Evolutionary conservation across 306 rosid species (phyloP).

Genomic region (Prunus mongolica): DNA sequence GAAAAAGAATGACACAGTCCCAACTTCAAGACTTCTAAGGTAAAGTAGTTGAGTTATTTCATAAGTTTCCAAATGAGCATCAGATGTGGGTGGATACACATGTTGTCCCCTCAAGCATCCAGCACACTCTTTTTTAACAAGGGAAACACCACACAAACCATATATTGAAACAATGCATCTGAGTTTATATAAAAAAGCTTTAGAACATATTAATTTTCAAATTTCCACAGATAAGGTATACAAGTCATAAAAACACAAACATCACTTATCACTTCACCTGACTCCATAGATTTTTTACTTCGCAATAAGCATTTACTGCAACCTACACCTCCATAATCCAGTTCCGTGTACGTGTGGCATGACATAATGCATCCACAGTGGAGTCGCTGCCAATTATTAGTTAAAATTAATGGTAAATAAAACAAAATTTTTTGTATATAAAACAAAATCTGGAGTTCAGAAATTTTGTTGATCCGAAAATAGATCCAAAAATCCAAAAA

Average conservation of each 20-base stretch:
- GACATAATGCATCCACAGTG: slow-evolving; percentile 38
- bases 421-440: not conserved
- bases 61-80: not conserved
- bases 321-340: slow-evolving; percentile 22
- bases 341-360: not conserved
- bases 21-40: too few relatives aligned
- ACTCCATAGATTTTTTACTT: not conserved
- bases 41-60: not conserved
- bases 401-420: not conserved
- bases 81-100: not conserved
- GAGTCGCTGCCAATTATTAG: slow-evolving; percentile 13
- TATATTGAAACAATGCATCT: not conserved
- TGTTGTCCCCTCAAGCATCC: not conserved
- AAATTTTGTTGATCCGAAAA: not conserved
- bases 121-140: not conserved
- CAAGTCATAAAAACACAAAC: not conserved
- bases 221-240: not conserved
- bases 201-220: too few relatives aligned
- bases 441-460: not conserved
- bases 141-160: not conserved
- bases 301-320: slow-evolving; percentile 20
- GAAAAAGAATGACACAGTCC: too few relatives aligned
- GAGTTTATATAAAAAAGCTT: not conserved
- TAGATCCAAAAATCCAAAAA: not conserved
- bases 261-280: slow-evolving; percentile 16